Evolutionary conservation across 148 eudicot species (phyloP).

Genomic region (Salicornia ramosissima): DNA sequence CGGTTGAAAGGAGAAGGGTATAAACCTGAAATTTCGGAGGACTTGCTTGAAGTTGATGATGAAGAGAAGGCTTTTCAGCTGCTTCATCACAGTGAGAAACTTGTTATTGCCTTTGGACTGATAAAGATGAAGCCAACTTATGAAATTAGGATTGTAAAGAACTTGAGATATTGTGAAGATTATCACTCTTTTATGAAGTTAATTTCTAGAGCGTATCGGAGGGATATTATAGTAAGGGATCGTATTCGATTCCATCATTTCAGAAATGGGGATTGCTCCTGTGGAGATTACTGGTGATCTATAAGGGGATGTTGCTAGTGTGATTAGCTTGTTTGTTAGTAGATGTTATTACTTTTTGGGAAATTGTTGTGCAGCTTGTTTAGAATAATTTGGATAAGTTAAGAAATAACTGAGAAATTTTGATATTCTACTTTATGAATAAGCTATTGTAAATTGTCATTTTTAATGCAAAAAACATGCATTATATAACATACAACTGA

Average conservation of each 20-base stretch:
- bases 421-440: no score
- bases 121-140: conserved; percentile 34
- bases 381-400: no score
- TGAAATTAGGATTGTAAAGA: conserved; percentile 42
- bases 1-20: conserved; percentile 37
- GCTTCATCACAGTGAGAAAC: conserved; percentile 55
- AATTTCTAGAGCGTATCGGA: conserved; percentile 30
- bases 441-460: no score
- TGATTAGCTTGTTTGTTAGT: background rate
- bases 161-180: conserved; percentile 45
- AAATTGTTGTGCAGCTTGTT: no score
- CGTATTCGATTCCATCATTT: conserved; percentile 52
- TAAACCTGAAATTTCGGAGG: conserved; percentile 38
- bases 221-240: conserved; percentile 47
- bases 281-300: conserved; percentile 45
- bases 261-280: conserved; percentile 42
- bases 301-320: background rate
- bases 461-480: no score
- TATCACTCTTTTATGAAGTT: conserved; percentile 49
- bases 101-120: conserved; percentile 45
- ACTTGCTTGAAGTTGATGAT: conserved; percentile 42
- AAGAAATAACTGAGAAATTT: no score
- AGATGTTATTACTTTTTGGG: background rate
- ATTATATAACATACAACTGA: no score
- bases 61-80: conserved; percentile 45